A percentile compares a stretch with the other conserved stretches of the same genome.
phyloP scores from a whole-genome alignment of 352 stramenopile species.

The Phytopythium sindhum region DNA sequence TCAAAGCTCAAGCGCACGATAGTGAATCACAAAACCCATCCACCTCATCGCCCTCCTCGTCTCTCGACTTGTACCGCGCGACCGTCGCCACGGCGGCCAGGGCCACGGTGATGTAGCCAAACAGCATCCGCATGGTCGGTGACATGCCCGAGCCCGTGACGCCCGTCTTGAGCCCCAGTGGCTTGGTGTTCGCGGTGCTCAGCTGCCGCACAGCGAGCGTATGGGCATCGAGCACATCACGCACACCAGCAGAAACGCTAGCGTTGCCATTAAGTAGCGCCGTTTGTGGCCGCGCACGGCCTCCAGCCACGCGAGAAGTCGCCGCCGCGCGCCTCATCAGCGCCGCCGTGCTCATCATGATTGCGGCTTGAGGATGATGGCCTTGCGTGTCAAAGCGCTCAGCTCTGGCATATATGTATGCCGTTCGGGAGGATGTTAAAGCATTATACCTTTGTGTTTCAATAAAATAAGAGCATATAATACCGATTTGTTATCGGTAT shows the following conservation, averaged over 20 bases:
- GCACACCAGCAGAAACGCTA: too few relatives aligned
- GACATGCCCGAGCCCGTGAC: constrained; percentile 26
- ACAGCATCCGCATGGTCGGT: constrained; percentile 51
- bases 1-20: neutral
- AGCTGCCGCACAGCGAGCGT: constrained; percentile 12
- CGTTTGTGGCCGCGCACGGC: neutral
- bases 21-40: neutral
- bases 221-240: neutral
- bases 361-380: neutral
- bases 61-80: constrained; percentile 55
- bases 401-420: constrained; percentile 1
- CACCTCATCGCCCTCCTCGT: constrained; percentile 53
- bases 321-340: constrained; percentile 16
- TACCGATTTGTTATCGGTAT: neutral
- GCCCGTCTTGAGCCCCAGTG: constrained; percentile 47
- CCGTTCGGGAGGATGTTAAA: neutral
- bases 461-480: neutral
- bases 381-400: constrained; percentile 1
- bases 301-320: constrained; percentile 1
- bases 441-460: neutral
- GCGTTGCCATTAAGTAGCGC: neutral
- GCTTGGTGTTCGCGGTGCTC: constrained; percentile 16
- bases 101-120: constrained; percentile 50
- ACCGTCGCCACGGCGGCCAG: constrained; percentile 54
- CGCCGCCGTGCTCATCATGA: constrained; percentile 11